phyloP scores from a whole-genome alignment of 257 asterid species.

The Solanum virginianum region DNA sequence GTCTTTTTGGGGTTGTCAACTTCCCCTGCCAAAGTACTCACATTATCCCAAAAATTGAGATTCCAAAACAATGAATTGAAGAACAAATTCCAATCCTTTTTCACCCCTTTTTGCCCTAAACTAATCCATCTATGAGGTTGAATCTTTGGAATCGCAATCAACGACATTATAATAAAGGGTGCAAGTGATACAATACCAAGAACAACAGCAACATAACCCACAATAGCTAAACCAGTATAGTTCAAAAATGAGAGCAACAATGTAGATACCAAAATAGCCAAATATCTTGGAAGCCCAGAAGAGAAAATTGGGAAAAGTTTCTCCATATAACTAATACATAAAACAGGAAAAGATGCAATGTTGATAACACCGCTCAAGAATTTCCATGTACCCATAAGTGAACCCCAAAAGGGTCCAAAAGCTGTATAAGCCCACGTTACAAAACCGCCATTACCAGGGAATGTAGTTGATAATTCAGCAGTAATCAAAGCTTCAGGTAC shows the following conservation, averaged over 20 bases:
- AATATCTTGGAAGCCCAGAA: neutral
- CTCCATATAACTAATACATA: constrained; percentile 5
- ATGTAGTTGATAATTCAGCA: constrained; percentile 8
- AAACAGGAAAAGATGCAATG: constrained; percentile 4
- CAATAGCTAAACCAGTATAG: constrained; percentile 15
- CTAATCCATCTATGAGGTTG: constrained; percentile 30
- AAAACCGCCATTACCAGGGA: constrained; percentile 10
- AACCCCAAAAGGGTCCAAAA: constrained; percentile 10
- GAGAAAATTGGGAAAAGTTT: constrained; percentile 1
- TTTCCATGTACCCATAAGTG: constrained; percentile 7
- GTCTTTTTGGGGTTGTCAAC: constrained; percentile 53
- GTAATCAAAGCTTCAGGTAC: constrained; percentile 7
- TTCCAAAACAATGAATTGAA: constrained; percentile 73
- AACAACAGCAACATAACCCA: constrained; percentile 12
- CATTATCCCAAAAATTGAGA: constrained; percentile 69
- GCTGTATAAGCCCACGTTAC: constrained; percentile 2
- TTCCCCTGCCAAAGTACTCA: constrained; percentile 66
- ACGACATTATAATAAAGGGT: constrained; percentile 6
- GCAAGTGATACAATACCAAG: constrained; percentile 14
- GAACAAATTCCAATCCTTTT: constrained; percentile 52
- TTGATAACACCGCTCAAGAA: constrained; percentile 5
- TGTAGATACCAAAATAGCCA: constrained; percentile 7
- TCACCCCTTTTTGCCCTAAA: constrained; percentile 38
- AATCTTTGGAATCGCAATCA: constrained; percentile 8
- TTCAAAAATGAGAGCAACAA: constrained; percentile 12